These are phyloP conservation scores for Mycena alexandri DNA, from an alignment of 768 basidiomycete species.

Conservation along the genomic window DNA sequence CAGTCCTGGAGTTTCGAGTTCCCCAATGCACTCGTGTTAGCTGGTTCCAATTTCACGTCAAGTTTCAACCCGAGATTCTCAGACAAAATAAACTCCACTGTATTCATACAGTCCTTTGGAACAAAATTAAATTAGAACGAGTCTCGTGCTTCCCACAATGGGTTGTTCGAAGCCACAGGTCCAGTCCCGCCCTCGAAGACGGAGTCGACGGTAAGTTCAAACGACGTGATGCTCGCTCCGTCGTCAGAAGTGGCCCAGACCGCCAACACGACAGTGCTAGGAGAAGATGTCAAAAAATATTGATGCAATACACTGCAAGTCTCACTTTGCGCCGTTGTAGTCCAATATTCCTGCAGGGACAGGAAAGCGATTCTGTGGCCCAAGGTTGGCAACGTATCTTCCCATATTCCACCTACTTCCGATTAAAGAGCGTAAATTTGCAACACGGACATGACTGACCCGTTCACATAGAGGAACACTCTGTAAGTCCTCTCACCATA, in stretches of 20 bases:
- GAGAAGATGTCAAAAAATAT: not conserved
- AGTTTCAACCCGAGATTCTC: too few species aligned
- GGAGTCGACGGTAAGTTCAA: conserved; percentile 27
- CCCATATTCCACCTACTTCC: conserved; percentile 79
- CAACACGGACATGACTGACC: conserved; percentile 52
- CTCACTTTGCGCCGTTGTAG: conserved; percentile 65
- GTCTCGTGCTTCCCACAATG: conserved; percentile 23
- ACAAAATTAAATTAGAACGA: conserved; percentile 19
- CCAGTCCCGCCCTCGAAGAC: conserved; percentile 21
- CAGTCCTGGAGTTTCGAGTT: too few species aligned
- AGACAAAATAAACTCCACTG: not conserved
- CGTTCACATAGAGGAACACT: conserved; percentile 63
- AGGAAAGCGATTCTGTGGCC: conserved; percentile 72
- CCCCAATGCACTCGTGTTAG: too few species aligned
- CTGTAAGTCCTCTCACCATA: conserved; percentile 58
- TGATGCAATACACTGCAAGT: not conserved
- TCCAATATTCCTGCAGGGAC: conserved; percentile 71
- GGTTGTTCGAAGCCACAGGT: conserved; percentile 22
- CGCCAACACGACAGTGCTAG: conserved; percentile 37
- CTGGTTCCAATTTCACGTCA: too few species aligned
- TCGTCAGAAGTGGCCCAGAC: conserved; percentile 29
- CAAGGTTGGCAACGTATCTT: conserved; percentile 62
- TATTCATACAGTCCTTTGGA: not conserved
- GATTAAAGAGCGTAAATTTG: conserved; percentile 59
- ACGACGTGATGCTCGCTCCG: conserved; percentile 20